Base-by-base conservation (phyloP, 1,139 yeast species). In the Lodderomyces parapsilosis region DNA sequence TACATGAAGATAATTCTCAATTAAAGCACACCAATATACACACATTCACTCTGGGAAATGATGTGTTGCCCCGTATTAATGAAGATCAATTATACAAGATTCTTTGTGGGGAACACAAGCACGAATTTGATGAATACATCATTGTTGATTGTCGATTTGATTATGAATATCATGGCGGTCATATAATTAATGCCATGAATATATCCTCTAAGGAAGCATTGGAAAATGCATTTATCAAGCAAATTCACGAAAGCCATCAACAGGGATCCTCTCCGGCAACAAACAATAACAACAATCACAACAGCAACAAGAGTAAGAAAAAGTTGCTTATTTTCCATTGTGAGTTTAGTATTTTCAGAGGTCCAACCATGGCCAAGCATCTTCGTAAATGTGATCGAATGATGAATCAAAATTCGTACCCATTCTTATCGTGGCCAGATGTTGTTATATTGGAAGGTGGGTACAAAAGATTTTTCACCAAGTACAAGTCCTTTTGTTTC, bases 141-240 rank as follows among this genome's bases (percentile, higher is more conserved):
- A 68, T 93, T 28, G 72, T 94, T 11, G 99, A 93, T 64, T 90
- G 98, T 60, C 78, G 99, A 41, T 93, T 93, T 58, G 89, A 84
- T 54, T 93, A 93, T 66, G 99, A 93, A 63, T 94, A 68, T 61
- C 74, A 78, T 32, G 98, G 99, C 22, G 99, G 99, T 25, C 99
- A 94, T 63, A 88, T 93, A 39, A 77, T 74, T 36, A 83, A 87
- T 38, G 96, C 99, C 10, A 56, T 86, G 43, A 93, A 93, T 60
- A 73, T 90, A 33, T 81, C 87, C 36, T 77, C 86, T 38, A 84
- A 86, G 52, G 79, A 78, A 45, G 83, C 79, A 41, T 67, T 93
- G 40, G 93, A 86, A 56, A 65, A 73, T 27, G 60, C 51, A 38
- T 74, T 81, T 45, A 45, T 54, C 38, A 17, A 22, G 2, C 24